Evolutionary conservation across 169 alveolate species (phyloP).

Genomic region (Cytauxzoon felis): DNA sequence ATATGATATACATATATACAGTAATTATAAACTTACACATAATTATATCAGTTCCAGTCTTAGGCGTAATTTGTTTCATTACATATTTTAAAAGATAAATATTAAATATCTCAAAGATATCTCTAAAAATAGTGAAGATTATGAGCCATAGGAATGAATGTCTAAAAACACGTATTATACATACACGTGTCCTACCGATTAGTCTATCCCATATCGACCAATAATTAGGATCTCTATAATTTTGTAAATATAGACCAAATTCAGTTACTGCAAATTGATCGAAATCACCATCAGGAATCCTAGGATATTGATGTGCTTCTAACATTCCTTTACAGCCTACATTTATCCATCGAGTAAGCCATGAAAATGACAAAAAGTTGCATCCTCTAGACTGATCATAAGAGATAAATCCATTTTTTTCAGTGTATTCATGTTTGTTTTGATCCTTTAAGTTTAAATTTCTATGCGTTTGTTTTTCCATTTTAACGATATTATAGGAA

Average conservation of each 20-base stretch:
- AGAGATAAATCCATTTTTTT: conserved; percentile 16
- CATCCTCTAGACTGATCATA: conserved; percentile 34
- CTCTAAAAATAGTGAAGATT: conserved; percentile 34
- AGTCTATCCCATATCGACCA: conserved; percentile 22
- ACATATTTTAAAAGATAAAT: conserved; percentile 11
- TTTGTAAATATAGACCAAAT: conserved; percentile 15
- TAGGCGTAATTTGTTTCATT: conserved; percentile 5
- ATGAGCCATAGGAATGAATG: conserved; percentile 15
- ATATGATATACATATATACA: background rate
- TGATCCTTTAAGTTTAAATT: background rate
- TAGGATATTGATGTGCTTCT: conserved; percentile 36
- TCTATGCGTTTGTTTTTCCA: background rate
- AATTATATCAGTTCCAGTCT: background rate
- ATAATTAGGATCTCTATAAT: conserved; percentile 2
- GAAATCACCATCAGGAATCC: conserved; percentile 41
- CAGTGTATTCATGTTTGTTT: background rate
- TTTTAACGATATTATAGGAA: too few species aligned
- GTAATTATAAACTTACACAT: conserved; percentile 18
- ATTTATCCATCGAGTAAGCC: conserved; percentile 51
- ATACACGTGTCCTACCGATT: conserved; percentile 35
- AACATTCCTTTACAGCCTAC: conserved; percentile 41
- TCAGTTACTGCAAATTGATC: conserved; percentile 52
- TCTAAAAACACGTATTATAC: conserved; percentile 35
- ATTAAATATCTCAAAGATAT: conserved; percentile 36
- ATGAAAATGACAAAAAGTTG: conserved; percentile 31